Base-by-base conservation (phyloP, 225 moss, liverwort and hornwort genomes). In the Polytrichum formosum region DNA sequence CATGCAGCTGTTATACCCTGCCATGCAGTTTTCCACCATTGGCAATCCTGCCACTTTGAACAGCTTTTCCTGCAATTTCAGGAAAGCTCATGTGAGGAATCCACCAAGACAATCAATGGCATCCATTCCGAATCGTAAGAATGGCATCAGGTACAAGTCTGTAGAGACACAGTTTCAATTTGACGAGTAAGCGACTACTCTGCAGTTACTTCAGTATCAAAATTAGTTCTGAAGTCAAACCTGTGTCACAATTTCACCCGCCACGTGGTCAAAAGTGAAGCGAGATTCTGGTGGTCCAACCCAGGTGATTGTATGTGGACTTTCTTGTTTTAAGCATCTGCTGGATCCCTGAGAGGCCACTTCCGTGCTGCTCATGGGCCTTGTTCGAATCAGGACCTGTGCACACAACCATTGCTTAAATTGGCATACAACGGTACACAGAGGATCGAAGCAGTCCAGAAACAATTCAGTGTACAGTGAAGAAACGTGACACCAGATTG, bases 201-300 rank as follows among this genome's bases (percentile, higher is more conserved):
- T 13, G 46, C 3, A 13, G 13, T 46, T 2, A 35, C n/a, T 61
- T 61, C 61, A 61, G 6, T 0, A 22, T 31, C 46, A 55, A 55
- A 17, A 37, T 10, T 7, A 18, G 10, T 7, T 22, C 21, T 61
- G 10, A 61, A 21, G 60, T n/a, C 22, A 18, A 28, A 92, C 91
- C 92, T 92, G 92, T 16, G 85, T 78, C n/a, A 90, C 67, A 13
- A 72, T 71, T 67, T 92, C 92, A 61, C 92, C 90, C 37, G 90
- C 92, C 53, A 92, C 87, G 30, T 92, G 90, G 79, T 92, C 92
- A 76, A 92, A 92, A n/a, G 92, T 92, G 68, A 81, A 92, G 6
- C 87, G 85, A 28, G 90, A 72, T 74, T 92, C 92, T 2, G 92
- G 90, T 68, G 80, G 87, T 28, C 92, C 92, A 56, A 92, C 73